Percentiles rank a stretch among this genome's conserved stretches.
phyloP scores from a whole-genome alignment of 805 yeast species.

The Yamadazyma akitaensis region DNA sequence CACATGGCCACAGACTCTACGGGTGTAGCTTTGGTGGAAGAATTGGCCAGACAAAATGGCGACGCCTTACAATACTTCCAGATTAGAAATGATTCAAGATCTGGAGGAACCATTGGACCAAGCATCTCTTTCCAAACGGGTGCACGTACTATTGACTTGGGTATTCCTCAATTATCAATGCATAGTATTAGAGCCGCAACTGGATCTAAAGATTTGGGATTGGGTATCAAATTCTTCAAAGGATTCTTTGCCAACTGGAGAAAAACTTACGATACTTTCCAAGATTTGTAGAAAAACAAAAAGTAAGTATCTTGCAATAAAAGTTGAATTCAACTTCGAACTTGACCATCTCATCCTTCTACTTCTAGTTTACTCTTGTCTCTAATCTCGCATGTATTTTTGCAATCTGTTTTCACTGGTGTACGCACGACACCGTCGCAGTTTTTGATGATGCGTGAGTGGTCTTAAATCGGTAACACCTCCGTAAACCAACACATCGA shows the following conservation, averaged over 20 bases:
- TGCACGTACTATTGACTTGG: conserved; percentile 74
- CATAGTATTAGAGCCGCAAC: conserved; percentile 81
- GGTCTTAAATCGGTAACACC: not conserved
- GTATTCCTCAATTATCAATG: conserved; percentile 83
- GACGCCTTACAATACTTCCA: conserved; percentile 79
- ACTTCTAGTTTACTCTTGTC: not conserved
- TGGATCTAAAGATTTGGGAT: conserved; percentile 74
- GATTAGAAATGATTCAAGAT: conserved; percentile 77
- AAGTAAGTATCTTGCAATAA: not conserved
- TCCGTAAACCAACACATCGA: conserved; percentile 1
- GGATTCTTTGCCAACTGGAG: conserved; percentile 72
- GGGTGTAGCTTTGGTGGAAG: conserved; percentile 67
- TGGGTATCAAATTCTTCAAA: conserved; percentile 67
- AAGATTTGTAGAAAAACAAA: conserved; percentile 26
- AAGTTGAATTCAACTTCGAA: too few species aligned
- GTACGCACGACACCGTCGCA: conserved; percentile 1
- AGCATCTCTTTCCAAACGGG: conserved; percentile 60
- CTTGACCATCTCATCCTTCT: too few species aligned
- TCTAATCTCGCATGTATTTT: not conserved
- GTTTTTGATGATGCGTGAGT: conserved; percentile 4
- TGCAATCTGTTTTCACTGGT: not conserved
- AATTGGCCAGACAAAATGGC: conserved; percentile 61
- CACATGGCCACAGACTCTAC: conserved; percentile 81
- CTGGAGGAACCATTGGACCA: conserved; percentile 91
- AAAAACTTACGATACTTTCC: conserved; percentile 49